Evolutionary conservation across 1,139 yeast species (phyloP), one percentile per base, ranked within the genome.

Genomic region (Yarrowia galli): DNA sequence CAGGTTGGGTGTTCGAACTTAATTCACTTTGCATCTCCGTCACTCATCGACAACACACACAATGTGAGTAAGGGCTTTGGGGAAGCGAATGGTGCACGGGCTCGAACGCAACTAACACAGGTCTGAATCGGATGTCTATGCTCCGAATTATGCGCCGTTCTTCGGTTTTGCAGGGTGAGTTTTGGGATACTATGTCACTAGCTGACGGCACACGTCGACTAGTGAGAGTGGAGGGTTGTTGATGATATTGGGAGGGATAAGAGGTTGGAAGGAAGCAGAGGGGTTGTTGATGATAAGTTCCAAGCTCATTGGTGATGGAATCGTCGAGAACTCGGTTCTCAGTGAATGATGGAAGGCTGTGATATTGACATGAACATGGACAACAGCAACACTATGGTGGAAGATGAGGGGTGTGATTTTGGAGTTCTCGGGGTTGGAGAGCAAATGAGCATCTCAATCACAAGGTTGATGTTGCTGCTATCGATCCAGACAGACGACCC

Each of bases 81-180:
- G 23, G 18, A 43, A 2, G n/a, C 4, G 18, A 28, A 25, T 2
- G 25, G 8, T n/a, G 32, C 28, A 12, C 20, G n/a, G 32, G 20
- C 22, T n/a, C 20, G 46, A 38, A 54, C 46, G n/a, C 20, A 13
- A n/a, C 68, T 65, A 65, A 65, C 65, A 2, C 65, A 74, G 74
- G 73, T 74, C 75, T 67, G 67, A 71, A 40, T 75, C 71, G 65
- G 84, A 82, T 71, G 93, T 88, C 76, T 88, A 85, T 76, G 83
- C 91, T 43, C 98, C 98, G 65, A 87, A 87, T 48, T 92, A 89
- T 81, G 97, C 98, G 16, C 97, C 98, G 69, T 92, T 93, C 79
- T 88, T 93, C 77, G 98, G 98, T 63, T 92, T 92, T 79, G 97
- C 97, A 53, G 97, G 96, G 81, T 79, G 74, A 70, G 81, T 78